Evolutionary conservation across 441 rosid genomes (phyloP), one percentile per base, ranked within the genome.

Genomic region (Adansonia grandidieri): DNA sequence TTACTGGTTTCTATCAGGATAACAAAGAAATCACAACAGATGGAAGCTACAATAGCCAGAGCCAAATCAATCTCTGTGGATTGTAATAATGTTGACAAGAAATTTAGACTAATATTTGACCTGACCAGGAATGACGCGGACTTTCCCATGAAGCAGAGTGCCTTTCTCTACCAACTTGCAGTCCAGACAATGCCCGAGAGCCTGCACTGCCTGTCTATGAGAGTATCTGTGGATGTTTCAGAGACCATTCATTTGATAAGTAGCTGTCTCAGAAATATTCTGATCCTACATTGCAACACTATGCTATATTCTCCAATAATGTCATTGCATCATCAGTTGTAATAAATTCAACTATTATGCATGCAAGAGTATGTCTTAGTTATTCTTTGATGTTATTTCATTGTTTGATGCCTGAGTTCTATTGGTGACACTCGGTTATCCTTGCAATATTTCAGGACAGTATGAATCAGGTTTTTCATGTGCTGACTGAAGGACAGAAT

Each of bases 91-190:
- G 91, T 96, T 79, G 95, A 92, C 91, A 96, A 90, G 87, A 96
- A 94, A 86, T 60, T 94, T 86, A 89, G 97, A 80, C 99, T 94
- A 87, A 90, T 96, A 79, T 87, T 88, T 78, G 99, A 96, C 78
- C 74, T 91, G 88, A 91, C 97, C 0, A 94, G 90, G 80, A 97
- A 91, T 80, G 99, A 96, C 86, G 95, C 98, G 68, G 85, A 85
- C 84, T 94, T 94, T 84, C 98, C 94, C 87, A 91, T 87, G 93
- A 96, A 88, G 88, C 98, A 92, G 89, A 92, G 97, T 87, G 97
- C 94, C 80, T 94, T 91, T 85, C 97, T 96, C 67, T 92, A 91
- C 85, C 97, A 91, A 83, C 90, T 94, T 73, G 95, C 94, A 54
- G 90, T 92, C 50, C 97, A 93, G 80, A 96, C 99, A 76, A 92